Conservation (phyloP, 192 early-diverging fungal species). For the Rhizophlyctis rosea region DNA sequence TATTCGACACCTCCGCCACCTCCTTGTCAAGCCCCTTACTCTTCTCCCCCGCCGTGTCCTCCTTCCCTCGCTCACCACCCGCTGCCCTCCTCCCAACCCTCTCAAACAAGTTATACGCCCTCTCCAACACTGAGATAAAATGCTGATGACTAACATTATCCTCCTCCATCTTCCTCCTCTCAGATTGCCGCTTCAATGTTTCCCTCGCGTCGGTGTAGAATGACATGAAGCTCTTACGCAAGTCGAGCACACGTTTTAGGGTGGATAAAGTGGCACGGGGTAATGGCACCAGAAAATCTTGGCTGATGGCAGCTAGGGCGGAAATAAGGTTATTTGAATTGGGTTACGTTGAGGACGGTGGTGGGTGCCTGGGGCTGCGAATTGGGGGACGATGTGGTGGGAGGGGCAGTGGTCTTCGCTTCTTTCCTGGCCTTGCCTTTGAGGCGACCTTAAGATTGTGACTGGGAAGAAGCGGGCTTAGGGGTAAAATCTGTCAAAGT, state of each 20-base stretch:
- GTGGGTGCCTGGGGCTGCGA: background rate
- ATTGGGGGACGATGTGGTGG: background rate
- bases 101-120: background rate
- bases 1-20: background rate
- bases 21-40: background rate
- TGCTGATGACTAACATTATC: background rate
- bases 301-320: background rate
- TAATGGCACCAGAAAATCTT: no score
- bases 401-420: background rate
- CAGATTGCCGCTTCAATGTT: background rate
- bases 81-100: background rate
- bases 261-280: no score
- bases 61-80: background rate
- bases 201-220: background rate
- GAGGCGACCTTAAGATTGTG: background rate
- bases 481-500: background rate
- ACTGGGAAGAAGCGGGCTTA: background rate
- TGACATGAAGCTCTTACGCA: background rate
- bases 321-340: background rate
- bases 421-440: background rate
- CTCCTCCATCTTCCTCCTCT: background rate
- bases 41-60: background rate
- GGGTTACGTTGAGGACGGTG: no score
- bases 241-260: background rate
- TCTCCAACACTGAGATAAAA: background rate